These are phyloP conservation scores for Sclerotinia subarctica DNA, from an alignment of 2,329 filamentous ascomycete species.

Conservation along the genomic window DNA sequence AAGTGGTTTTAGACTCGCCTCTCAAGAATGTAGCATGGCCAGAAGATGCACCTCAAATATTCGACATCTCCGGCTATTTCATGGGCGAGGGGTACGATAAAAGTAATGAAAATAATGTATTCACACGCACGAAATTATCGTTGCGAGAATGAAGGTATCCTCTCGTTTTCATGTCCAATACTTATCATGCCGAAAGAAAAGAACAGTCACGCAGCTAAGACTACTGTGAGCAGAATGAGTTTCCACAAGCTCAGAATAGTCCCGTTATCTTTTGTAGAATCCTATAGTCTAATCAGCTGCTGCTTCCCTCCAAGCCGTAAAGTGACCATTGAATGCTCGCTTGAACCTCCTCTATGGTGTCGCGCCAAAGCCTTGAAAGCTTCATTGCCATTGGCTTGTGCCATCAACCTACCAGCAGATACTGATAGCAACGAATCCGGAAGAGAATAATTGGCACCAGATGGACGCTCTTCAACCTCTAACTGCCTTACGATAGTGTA, in stretches of 20 bases:
- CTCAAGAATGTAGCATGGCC: constrained; percentile 54
- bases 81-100: constrained; percentile 43
- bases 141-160: constrained; percentile 50
- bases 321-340: constrained; percentile 32
- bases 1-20: constrained; percentile 38
- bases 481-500: constrained; percentile 23
- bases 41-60: constrained; percentile 51
- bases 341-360: constrained; percentile 48
- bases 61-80: constrained; percentile 45
- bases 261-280: constrained; percentile 37
- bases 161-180: constrained; percentile 28
- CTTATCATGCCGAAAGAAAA: background rate
- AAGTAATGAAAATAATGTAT: constrained; percentile 48
- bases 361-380: constrained; percentile 54
- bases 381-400: constrained; percentile 53
- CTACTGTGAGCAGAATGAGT: constrained; percentile 32
- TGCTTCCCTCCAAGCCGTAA: constrained; percentile 35
- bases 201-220: constrained; percentile 36
- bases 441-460: constrained; percentile 37
- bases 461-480: constrained; percentile 40
- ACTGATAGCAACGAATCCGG: constrained; percentile 33
- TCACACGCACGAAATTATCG: constrained; percentile 52
- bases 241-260: constrained; percentile 35
- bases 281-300: constrained; percentile 31
- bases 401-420: constrained; percentile 54